A percentile compares a stretch with the other conserved stretches of the same genome.
These are phyloP conservation scores for Diatrype stigma DNA, from an alignment of 2,329 filamentous ascomycete species.

Conservation along the genomic window DNA sequence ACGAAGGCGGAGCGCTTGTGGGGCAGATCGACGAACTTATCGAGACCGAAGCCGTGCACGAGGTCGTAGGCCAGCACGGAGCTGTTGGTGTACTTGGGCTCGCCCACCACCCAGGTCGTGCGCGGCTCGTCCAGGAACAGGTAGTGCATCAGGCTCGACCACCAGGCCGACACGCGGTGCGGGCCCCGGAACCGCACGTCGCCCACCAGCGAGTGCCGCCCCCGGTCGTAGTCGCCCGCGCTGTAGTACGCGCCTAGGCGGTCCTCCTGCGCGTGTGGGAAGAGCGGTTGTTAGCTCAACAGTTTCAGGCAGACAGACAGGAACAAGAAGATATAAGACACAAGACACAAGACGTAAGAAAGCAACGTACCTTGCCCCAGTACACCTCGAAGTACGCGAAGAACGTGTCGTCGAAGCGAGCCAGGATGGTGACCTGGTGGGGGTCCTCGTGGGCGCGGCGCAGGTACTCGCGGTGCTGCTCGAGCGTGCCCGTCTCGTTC, in stretches of 20 bases:
- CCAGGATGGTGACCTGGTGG: slow-evolving; percentile 67
- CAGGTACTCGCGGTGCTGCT: slow-evolving; percentile 70
- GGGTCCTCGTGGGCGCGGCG: slow-evolving; percentile 64
- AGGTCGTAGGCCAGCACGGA: slow-evolving; percentile 72
- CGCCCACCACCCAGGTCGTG: slow-evolving; percentile 56
- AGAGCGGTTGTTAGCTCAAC: background rate
- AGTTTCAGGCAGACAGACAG: no score
- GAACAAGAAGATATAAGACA: background rate
- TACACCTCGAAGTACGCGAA: slow-evolving; percentile 82
- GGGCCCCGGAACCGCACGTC: slow-evolving; percentile 57
- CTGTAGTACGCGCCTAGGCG: slow-evolving; percentile 53
- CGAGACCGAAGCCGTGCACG: slow-evolving; percentile 66
- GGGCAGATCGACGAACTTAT: slow-evolving; percentile 68
- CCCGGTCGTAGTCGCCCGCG: slow-evolving; percentile 53
- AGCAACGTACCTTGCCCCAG: slow-evolving; percentile 57
- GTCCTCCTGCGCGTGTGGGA: slow-evolving; percentile 40
- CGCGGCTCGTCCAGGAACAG: slow-evolving; percentile 58
- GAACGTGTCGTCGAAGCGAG: slow-evolving; percentile 63
- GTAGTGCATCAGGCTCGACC: slow-evolving; percentile 59
- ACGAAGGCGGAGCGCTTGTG: slow-evolving; percentile 68
- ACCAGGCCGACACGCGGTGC: slow-evolving; percentile 59
- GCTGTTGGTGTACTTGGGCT: slow-evolving; percentile 67
- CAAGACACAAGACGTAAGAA: no score
- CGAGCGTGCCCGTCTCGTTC: slow-evolving; percentile 73
- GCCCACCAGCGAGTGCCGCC: slow-evolving; percentile 55